Conservation (phyloP, 2,329 filamentous ascomycete genomes). For the Phaeosphaeria sp. region DNA sequence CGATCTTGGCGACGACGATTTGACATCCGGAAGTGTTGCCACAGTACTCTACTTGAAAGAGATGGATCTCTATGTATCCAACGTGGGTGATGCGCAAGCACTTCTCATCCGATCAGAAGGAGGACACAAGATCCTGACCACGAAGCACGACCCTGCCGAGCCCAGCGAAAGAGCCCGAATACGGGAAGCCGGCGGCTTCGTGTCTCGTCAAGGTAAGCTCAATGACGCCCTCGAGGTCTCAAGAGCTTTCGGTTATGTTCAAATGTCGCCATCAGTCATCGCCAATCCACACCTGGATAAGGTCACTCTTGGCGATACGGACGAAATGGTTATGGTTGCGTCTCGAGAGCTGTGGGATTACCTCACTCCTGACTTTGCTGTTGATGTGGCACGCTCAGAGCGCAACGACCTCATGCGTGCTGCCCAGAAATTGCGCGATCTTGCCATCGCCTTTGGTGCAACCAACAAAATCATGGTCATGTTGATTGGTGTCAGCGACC, state of each 20-base stretch:
- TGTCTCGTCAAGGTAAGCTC: conserved; percentile 90
- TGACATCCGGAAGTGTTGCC: conserved; percentile 88
- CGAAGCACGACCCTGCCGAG: conserved; percentile 93
- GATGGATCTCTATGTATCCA: conserved; percentile 91
- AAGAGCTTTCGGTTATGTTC: conserved; percentile 91
- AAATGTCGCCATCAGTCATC: conserved; percentile 90
- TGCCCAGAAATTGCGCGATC: conserved; percentile 89
- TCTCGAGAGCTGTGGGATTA: conserved; percentile 97
- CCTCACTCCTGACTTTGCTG: conserved; percentile 84
- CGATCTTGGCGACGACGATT: conserved; percentile 85
- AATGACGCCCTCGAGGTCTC: conserved; percentile 93
- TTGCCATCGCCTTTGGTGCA: conserved; percentile 94
- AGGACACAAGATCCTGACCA: conserved; percentile 80
- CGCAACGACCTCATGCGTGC: conserved; percentile 91
- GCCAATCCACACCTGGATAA: conserved; percentile 85
- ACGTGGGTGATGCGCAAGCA: conserved; percentile 95
- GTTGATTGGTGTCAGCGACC: conserved; percentile 91
- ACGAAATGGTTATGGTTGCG: conserved; percentile 92
- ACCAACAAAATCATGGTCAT: conserved; percentile 98
- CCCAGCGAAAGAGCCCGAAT: conserved; percentile 84
- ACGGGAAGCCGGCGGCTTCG: conserved; percentile 92
- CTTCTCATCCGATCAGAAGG: conserved; percentile 92
- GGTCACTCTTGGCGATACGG: conserved; percentile 80
- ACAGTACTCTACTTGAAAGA: conserved; percentile 90
- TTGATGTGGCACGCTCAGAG: conserved; percentile 88